Evolutionary conservation across 2,329 filamentous ascomycete species (phyloP).

Genomic region (Alternaria consortialis): DNA sequence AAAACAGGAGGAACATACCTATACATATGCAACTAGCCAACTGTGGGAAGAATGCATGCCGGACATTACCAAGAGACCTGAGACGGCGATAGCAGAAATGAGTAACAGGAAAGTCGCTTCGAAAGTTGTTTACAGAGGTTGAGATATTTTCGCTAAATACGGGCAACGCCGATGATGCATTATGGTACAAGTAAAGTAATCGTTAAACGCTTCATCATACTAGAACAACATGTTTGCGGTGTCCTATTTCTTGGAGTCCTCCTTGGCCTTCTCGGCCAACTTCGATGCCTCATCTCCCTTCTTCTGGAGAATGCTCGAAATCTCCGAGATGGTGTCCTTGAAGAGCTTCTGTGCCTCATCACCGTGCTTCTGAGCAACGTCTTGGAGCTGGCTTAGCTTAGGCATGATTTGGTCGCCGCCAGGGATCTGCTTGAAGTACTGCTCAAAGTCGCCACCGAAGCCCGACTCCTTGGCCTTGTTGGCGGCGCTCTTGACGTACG

Average conservation of each 20-base stretch:
- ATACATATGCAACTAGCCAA: not conserved
- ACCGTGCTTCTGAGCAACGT: slow-evolving; percentile 72
- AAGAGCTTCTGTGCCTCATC: slow-evolving; percentile 74
- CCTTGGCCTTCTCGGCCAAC: slow-evolving; percentile 46
- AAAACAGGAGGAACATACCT: no score
- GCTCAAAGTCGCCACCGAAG: slow-evolving; percentile 62
- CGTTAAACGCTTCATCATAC: not conserved
- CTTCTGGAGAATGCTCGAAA: slow-evolving; percentile 47
- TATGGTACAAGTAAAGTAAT: slow-evolving; percentile 14
- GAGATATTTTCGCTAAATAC: slow-evolving; percentile 4
- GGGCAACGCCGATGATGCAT: slow-evolving; percentile 15
- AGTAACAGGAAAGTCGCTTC: not conserved
- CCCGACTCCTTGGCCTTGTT: slow-evolving; percentile 66
- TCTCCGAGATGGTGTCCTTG: slow-evolving; percentile 63
- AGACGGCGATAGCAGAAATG: not conserved
- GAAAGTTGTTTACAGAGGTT: not conserved
- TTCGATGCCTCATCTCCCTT: slow-evolving; percentile 44
- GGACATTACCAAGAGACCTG: not conserved
- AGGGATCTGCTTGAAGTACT: slow-evolving; percentile 73
- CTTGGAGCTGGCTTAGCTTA: slow-evolving; percentile 71
- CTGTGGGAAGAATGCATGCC: not conserved
- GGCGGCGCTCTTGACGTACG: slow-evolving; percentile 67
- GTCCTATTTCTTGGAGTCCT: slow-evolving; percentile 47
- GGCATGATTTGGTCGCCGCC: slow-evolving; percentile 70
- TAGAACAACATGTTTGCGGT: not conserved